Evolutionary conservation across 345 rosid species (phyloP).

Genomic region (Gossypium arboreum): DNA sequence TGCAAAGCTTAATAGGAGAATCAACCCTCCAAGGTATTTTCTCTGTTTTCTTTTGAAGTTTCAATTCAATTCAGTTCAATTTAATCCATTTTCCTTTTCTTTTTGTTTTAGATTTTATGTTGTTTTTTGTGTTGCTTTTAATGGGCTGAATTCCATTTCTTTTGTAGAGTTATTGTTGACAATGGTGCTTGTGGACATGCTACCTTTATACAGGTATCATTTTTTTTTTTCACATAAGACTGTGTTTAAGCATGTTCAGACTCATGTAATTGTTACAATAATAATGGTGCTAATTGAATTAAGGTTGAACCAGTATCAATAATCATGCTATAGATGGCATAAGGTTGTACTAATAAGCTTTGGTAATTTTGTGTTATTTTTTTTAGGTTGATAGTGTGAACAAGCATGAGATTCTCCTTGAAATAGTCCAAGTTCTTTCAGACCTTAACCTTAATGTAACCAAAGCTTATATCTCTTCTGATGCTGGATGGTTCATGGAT

Average conservation of each 20-base stretch:
- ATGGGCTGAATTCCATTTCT: not conserved
- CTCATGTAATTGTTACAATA: no score
- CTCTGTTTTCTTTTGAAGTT: not conserved
- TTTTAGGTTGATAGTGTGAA: constrained; percentile 43
- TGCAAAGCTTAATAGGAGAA: constrained; percentile 43
- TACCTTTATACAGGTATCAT: constrained; percentile 40
- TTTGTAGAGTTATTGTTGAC: constrained; percentile 44
- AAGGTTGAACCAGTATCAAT: not conserved
- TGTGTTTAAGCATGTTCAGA: no score
- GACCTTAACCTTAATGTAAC: constrained; percentile 45
- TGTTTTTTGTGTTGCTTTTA: not conserved
- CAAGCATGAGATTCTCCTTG: constrained; percentile 44
- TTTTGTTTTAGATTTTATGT: not conserved
- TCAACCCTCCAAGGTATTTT: constrained; percentile 20
- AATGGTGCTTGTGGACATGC: constrained; percentile 40
- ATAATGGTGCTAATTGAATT: not conserved
- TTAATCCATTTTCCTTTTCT: not conserved
- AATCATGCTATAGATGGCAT: not conserved
- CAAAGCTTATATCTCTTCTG: constrained; percentile 50
- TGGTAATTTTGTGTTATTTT: not conserved
- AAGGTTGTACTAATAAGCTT: not conserved
- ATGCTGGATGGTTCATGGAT: constrained; percentile 58
- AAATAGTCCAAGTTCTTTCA: constrained; percentile 42
- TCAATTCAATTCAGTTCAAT: not conserved
- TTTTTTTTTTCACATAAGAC: not conserved